Base-by-base conservation (phyloP, 345 rosid genomes). In the Dimocarpus longan region DNA sequence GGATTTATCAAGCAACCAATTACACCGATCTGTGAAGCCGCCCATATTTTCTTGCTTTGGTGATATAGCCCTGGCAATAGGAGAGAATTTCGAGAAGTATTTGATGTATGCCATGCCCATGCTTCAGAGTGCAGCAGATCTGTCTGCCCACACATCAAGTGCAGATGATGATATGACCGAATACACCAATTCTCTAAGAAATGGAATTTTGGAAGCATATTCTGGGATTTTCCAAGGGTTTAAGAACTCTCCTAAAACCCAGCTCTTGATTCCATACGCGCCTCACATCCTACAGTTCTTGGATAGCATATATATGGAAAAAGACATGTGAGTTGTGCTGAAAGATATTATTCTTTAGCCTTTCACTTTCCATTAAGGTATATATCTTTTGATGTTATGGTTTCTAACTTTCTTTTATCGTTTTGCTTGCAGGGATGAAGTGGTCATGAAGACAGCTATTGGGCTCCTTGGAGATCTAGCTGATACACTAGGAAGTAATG, bases 401-500 rank as follows among this genome's bases (percentile, higher is more conserved):
- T 80, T 68, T 21, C 7, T 73, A 79, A 80, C 28, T 32, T 66
- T 32, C 52, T 46, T 46, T 46, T 50, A 28, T 46, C 10, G 32
- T 43, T 50, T 48, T 77, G 62, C 60, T 40, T 57, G 71, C 77
- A 90, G 95, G 95, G 93, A 91, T 79, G 95, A 91, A 78, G 82
- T 86, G 84, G 95, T 91, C 73, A 90, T 90, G 92, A 91, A 89
- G 85, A 88, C 95, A 63, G 92, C 95, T 28, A 89, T 91, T 46
- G 95, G 95, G 44, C 92, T 91, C 21, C 89, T 91, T 64, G 95
- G 95, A 42, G 95, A 91, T 87, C 85, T 90, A 78, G 95, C 95
- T 19, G 95, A 91, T 81, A 91, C 95, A 66, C 85, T 91, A 84
- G 95, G 95, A 84, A 89, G 88, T 74, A 86, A 88, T 80, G 95